A percentile compares a stretch with the other conserved stretches of the same genome.
Conservation (phyloP, 116 monocot genomes). For the Posidonia oceanica region DNA sequence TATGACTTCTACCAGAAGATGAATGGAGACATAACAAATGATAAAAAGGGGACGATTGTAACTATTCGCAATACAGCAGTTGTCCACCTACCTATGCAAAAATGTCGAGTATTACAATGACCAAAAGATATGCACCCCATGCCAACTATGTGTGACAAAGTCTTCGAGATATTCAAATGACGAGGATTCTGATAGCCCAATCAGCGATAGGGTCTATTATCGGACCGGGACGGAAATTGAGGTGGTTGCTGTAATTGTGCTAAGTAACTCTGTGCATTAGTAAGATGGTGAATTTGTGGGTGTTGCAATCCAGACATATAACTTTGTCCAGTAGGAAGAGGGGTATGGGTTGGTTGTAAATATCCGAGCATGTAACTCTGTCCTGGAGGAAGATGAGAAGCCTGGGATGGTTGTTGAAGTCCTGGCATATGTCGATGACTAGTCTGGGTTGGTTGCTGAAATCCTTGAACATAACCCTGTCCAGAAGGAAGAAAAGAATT, state of each 20-base stretch:
- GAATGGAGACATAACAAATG: no score
- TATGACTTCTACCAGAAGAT: no score
- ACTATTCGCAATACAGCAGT: no score
- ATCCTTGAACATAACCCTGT: background rate
- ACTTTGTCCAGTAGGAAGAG: background rate
- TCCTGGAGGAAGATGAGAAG: background rate
- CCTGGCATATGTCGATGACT: no score
- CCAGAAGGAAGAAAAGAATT: background rate
- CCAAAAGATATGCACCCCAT: no score
- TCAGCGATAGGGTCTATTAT: no score
- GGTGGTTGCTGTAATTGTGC: background rate
- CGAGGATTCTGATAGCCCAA: no score
- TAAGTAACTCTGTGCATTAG: background rate
- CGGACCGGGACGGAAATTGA: background rate
- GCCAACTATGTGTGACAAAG: no score
- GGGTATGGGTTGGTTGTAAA: background rate
- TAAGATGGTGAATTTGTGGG: background rate
- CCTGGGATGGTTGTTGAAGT: background rate
- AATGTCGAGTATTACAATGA: no score
- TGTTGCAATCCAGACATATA: background rate
- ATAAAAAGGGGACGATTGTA: no score
- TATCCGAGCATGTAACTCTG: background rate
- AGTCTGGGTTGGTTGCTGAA: background rate
- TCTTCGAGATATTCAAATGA: no score
- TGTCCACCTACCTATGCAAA: no score